phyloP scores from a whole-genome alignment of 371 early-diverging fungal species.

The Apophysomyces sp. region DNA sequence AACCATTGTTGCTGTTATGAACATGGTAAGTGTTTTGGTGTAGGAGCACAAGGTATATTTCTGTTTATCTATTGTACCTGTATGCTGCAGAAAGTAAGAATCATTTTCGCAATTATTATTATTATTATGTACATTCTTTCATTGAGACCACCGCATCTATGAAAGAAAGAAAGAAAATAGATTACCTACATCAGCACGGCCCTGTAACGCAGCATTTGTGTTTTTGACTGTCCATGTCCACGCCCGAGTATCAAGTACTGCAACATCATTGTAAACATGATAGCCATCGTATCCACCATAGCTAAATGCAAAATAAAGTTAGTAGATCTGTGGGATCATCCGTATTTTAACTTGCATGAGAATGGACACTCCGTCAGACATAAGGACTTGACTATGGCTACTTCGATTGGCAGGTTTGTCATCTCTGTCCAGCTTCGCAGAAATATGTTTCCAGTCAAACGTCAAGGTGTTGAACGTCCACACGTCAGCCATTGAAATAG shows the following conservation, averaged over 20 bases:
- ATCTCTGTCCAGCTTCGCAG: conserved; percentile 29
- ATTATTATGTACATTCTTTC: neutral
- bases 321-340: too few relatives aligned
- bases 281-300: conserved; percentile 51
- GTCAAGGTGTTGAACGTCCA: conserved; percentile 34
- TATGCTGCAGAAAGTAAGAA: conserved; percentile 35
- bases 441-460: conserved; percentile 24
- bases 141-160: neutral
- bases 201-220: conserved; percentile 47
- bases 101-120: neutral
- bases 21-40: neutral
- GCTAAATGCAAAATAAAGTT: conserved; percentile 11
- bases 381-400: conserved; percentile 40
- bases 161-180: neutral
- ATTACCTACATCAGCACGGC: conserved; percentile 47
- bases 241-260: conserved; percentile 38
- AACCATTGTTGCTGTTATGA: conserved; percentile 34
- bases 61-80: conserved; percentile 27
- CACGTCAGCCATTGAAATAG: conserved; percentile 34
- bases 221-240: conserved; percentile 50
- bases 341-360: too few relatives aligned
- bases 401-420: conserved; percentile 38
- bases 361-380: conserved; percentile 43
- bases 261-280: conserved; percentile 47
- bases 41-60: neutral